Evolutionary conservation across 768 basidiomycete genomes (phyloP).

Genomic region (Boletus vermiculosoides): DNA sequence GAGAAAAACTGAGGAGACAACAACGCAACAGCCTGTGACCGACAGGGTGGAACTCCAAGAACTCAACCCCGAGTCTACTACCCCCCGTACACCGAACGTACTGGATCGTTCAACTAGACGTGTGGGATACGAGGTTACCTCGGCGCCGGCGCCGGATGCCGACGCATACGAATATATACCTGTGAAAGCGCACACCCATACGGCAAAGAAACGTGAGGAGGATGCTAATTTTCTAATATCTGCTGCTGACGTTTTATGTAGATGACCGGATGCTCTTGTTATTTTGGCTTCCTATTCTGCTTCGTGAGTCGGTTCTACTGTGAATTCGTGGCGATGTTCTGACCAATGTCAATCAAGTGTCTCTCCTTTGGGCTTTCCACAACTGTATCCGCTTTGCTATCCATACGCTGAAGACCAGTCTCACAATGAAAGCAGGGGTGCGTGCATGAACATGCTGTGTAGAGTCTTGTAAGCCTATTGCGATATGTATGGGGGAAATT

Average conservation of each 20-base stretch:
- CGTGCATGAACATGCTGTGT: slow-evolving; percentile 27
- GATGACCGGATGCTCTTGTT: slow-evolving; percentile 82
- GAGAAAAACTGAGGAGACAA: slow-evolving; percentile 37
- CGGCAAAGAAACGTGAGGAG: slow-evolving; percentile 62
- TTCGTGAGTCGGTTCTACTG: slow-evolving; percentile 52
- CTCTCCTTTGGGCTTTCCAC: slow-evolving; percentile 60
- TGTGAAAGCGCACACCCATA: slow-evolving; percentile 38
- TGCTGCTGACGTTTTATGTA: slow-evolving; percentile 28
- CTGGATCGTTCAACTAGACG: slow-evolving; percentile 38
- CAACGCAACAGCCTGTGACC: not conserved
- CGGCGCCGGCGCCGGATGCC: slow-evolving; percentile 64
- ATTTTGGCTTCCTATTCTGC: slow-evolving; percentile 85
- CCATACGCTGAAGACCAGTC: slow-evolving; percentile 46
- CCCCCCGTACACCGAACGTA: slow-evolving; percentile 22
- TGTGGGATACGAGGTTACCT: slow-evolving; percentile 47
- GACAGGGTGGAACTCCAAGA: slow-evolving; percentile 6
- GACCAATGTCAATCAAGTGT: slow-evolving; percentile 40
- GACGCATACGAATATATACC: slow-evolving; percentile 68
- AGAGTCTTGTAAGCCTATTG: slow-evolving; percentile 3
- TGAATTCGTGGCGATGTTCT: slow-evolving; percentile 2
- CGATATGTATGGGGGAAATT: not conserved
- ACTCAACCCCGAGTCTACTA: slow-evolving; percentile 10
- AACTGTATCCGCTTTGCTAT: slow-evolving; percentile 52
- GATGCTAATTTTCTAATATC: not conserved
- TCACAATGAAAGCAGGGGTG: slow-evolving; percentile 45